Percentiles rank a stretch among this genome's conserved stretches.
phyloP scores from a whole-genome alignment of 2,329 filamentous ascomycete genomes.

The Karstenula rhodostoma region DNA sequence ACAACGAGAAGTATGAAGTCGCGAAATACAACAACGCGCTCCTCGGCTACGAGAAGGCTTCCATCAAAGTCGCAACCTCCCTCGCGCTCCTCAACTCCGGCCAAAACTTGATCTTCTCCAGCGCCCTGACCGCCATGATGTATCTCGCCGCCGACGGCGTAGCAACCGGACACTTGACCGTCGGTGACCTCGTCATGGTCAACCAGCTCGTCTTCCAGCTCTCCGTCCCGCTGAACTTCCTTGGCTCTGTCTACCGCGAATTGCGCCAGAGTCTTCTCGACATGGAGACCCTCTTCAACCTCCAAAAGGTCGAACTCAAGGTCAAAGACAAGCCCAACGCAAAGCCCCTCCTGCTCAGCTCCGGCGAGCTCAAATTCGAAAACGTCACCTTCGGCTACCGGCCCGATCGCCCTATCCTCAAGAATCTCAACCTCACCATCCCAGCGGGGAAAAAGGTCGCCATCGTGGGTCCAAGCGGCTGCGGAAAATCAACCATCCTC shows the following conservation, averaged over 20 bases:
- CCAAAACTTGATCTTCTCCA: slow-evolving; percentile 97
- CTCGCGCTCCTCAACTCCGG: slow-evolving; percentile 92
- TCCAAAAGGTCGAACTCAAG: slow-evolving; percentile 93
- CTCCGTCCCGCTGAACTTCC: slow-evolving; percentile 94
- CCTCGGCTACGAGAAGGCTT: slow-evolving; percentile 86
- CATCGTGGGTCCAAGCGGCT: slow-evolving; percentile 92
- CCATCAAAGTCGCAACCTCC: slow-evolving; percentile 96
- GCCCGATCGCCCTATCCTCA: slow-evolving; percentile 83
- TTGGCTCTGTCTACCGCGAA: slow-evolving; percentile 97
- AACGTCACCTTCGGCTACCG: slow-evolving; percentile 96
- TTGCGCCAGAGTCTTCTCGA: slow-evolving; percentile 92
- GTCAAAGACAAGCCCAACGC: slow-evolving; percentile 82
- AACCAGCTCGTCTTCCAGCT: slow-evolving; percentile 99
- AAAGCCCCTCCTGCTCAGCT: slow-evolving; percentile 74
- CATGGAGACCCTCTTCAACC: slow-evolving; percentile 97
- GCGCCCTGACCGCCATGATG: slow-evolving; percentile 96
- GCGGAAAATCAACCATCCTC: slow-evolving; percentile 93
- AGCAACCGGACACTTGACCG: slow-evolving; percentile 79
- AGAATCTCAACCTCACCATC: slow-evolving; percentile 84
- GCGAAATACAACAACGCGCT: slow-evolving; percentile 88
- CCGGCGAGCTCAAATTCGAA: slow-evolving; percentile 92
- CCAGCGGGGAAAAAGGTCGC: slow-evolving; percentile 96
- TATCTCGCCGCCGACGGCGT: slow-evolving; percentile 93
- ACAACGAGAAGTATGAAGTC: slow-evolving; percentile 97
- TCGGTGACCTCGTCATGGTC: slow-evolving; percentile 97